A percentile compares a stretch with the other conserved stretches of the same genome.
These are phyloP conservation scores for Raffaelea arxii DNA, from an alignment of 2,329 filamentous ascomycete species.

Conservation along the genomic window DNA sequence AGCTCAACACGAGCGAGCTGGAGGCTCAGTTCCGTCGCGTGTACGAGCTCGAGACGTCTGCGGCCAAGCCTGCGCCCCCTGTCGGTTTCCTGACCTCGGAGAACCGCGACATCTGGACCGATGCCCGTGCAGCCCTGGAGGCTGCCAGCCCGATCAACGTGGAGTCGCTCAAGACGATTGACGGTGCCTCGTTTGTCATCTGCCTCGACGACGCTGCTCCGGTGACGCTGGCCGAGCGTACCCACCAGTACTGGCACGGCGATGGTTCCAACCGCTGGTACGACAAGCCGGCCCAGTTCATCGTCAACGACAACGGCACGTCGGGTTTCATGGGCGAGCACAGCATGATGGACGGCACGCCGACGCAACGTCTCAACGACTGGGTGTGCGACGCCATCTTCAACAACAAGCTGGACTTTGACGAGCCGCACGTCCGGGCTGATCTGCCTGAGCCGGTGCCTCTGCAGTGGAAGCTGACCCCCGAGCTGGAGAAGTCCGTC, in stretches of 20 bases:
- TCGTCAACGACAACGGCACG: conserved; percentile 95
- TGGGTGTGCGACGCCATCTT: conserved; percentile 88
- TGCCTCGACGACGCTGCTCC: conserved; percentile 89
- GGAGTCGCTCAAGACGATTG: conserved; percentile 67
- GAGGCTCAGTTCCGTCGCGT: conserved; percentile 82
- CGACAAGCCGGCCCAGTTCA: conserved; percentile 97
- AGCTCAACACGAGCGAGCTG: conserved; percentile 81
- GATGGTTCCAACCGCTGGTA: conserved; percentile 94
- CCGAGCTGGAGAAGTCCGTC: conserved; percentile 67
- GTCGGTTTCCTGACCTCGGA: conserved; percentile 82
- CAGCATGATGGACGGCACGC: conserved; percentile 99
- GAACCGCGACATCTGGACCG: conserved; percentile 88
- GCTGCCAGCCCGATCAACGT: conserved; percentile 71
- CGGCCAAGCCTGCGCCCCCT: conserved; percentile 45
- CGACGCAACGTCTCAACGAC: conserved; percentile 94
- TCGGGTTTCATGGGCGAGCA: conserved; percentile 98
- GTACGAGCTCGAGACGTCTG: conserved; percentile 61
- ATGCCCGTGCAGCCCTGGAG: conserved; percentile 68
- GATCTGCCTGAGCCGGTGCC: conserved; percentile 71
- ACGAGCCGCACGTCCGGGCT: conserved; percentile 66
- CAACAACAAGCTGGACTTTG: conserved; percentile 87
- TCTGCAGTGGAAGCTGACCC: conserved; percentile 69
- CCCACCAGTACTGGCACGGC: conserved; percentile 96
- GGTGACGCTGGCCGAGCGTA: conserved; percentile 89
- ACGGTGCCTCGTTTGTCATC: conserved; percentile 81